phyloP scores from a whole-genome alignment of 352 stramenopile genomes.

The Globisporangium paddicum region DNA sequence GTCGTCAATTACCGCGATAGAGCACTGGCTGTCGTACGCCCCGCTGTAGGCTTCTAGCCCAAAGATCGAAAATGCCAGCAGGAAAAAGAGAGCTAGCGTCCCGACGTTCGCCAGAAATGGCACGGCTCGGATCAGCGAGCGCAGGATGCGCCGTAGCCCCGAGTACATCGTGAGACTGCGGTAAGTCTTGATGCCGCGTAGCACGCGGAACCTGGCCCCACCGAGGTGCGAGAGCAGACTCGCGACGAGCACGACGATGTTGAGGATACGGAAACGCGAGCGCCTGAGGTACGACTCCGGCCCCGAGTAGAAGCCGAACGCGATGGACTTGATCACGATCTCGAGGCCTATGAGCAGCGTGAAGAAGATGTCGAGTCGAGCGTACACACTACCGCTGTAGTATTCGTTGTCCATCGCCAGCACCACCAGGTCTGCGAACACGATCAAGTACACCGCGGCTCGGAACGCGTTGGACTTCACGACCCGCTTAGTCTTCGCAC shows the following conservation, averaged over 20 bases:
- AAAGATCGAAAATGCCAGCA: conserved; percentile 79
- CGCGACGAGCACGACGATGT: conserved; percentile 38
- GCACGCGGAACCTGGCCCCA: conserved; percentile 33
- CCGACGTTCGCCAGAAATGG: conserved; percentile 75
- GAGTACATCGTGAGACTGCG: conserved; percentile 60
- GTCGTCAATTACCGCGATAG: conserved; percentile 5
- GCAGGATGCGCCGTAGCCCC: conserved; percentile 61
- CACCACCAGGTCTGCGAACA: conserved; percentile 48
- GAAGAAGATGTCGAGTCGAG: conserved; percentile 45
- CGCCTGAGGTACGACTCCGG: conserved; percentile 46
- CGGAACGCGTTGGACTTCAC: conserved; percentile 53
- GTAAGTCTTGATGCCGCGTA: conserved; percentile 64
- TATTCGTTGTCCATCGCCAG: conserved; percentile 59
- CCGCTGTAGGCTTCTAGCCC: conserved; percentile 61
- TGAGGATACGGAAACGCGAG: conserved; percentile 44
- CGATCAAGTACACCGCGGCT: conserved; percentile 31
- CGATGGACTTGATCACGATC: conserved; percentile 47
- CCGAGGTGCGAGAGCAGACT: conserved; percentile 49
- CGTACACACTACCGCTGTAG: conserved; percentile 18
- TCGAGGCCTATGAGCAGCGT: conserved; percentile 61
- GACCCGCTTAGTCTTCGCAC: conserved; percentile 19
- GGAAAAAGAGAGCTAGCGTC: conserved; percentile 65
- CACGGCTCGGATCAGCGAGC: conserved; percentile 54
- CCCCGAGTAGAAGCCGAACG: conserved; percentile 39
- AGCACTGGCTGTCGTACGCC: conserved; percentile 50